Evolutionary conservation across 2,329 filamentous ascomycete genomes (phyloP).

Genomic region (Arthrobotrys sinensis): DNA sequence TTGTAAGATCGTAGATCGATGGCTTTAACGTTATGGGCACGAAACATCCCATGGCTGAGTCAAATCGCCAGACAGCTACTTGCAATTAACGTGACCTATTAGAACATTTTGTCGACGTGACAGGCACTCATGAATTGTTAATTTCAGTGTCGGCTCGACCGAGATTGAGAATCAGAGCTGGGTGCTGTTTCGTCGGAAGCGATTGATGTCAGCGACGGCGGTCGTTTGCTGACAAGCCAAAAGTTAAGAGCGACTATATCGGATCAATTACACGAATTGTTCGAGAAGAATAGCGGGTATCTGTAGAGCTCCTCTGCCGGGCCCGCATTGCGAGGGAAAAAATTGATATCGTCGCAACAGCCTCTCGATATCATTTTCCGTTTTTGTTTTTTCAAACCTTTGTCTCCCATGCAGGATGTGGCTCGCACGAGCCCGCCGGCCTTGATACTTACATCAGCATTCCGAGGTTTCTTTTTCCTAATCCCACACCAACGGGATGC

Average conservation of each 20-base stretch:
- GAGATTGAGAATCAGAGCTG: conserved; percentile 29
- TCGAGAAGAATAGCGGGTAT: conserved; percentile 16
- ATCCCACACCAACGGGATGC: conserved; percentile 51
- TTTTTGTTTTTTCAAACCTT: conserved; percentile 48
- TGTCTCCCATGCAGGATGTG: conserved; percentile 36
- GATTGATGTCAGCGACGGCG: conserved; percentile 53
- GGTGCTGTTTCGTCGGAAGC: conserved; percentile 44
- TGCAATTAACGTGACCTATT: not conserved
- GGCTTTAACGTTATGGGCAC: conserved; percentile 52
- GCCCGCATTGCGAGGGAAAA: conserved; percentile 30
- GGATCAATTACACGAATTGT: conserved; percentile 33
- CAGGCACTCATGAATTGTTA: not conserved
- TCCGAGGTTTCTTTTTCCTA: conserved; percentile 37
- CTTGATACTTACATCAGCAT: conserved; percentile 48
- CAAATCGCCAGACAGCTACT: not conserved
- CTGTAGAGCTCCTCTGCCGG: conserved; percentile 53
- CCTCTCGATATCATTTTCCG: conserved; percentile 40
- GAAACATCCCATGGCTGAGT: conserved; percentile 39
- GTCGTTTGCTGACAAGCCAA: conserved; percentile 51
- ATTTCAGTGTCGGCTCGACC: conserved; percentile 45
- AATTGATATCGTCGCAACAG: conserved; percentile 45
- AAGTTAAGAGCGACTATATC: conserved; percentile 44
- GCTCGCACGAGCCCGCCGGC: conserved; percentile 56
- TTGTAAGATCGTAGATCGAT: conserved; percentile 28
- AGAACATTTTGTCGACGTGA: not conserved